Base-by-base conservation (phyloP, 1,284 basidiomycete species). In the Leccinum subatratum region DNA sequence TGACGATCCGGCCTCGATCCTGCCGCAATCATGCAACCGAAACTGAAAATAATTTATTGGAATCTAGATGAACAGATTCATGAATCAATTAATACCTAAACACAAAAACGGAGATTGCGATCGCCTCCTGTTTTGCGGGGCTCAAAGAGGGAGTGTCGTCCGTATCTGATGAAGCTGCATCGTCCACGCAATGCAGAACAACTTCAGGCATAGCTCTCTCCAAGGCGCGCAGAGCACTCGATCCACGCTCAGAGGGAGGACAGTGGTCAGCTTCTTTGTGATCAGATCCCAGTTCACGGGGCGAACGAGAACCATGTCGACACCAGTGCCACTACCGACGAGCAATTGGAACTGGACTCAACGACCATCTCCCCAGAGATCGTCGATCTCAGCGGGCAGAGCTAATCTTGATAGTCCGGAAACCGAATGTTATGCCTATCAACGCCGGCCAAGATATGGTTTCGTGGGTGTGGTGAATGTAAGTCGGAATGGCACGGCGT, bases 301-400 rank as follows among this genome's bases (percentile, higher is more conserved):
- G 63, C 85, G 79, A 22, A 80, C 75, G n/a, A 90, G 77, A 12
- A 87, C 77, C 83, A 88, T 84, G 71, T 87, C 83, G 20, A 89
- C 30, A 87, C 78, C 32, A 76, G 72, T 63, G 83, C 80, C 2
- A 84, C 71, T 16, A 89, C 79, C 0, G 81, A 78, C 34, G 70
- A 72, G 62, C 70, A 66, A 25, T 65, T 67, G 6, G 72, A 34
- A 39, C 65, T 65, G 37, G 70, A 69, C 20, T 9, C 28, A 16
- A 69, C 68, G 62, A 83, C 73, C 7, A 77, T 61, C 30, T 80
- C 73, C 3, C 86, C 87, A 12, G 80, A 81, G 39, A 79, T 74
- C 0, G 83, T 84, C 3, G 82, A 86, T 61, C 82, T 79, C 20
- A 88, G 73, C 6, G 83, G 82, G 32, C 76, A 77, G 11, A 72